These are phyloP conservation scores for Shiraia bambusicola DNA, from an alignment of 2,329 filamentous ascomycete species.

Conservation along the genomic window DNA sequence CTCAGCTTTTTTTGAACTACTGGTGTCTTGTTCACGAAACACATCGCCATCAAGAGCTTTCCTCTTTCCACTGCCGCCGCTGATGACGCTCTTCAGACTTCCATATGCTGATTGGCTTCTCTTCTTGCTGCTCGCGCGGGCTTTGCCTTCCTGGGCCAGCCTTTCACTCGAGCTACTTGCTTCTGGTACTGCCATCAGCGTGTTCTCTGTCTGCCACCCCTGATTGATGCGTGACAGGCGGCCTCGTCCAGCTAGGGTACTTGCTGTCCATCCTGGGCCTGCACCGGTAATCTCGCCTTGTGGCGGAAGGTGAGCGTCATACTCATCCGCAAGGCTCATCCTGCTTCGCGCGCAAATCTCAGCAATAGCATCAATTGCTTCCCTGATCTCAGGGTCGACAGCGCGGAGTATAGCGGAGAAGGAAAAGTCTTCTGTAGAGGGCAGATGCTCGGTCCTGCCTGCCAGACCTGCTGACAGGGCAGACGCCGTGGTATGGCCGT, in stretches of 20 bases:
- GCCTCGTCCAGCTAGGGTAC: slow-evolving; percentile 34
- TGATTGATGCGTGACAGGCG: slow-evolving; percentile 35
- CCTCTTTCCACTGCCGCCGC: slow-evolving; percentile 36
- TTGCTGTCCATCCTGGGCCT: slow-evolving; percentile 30
- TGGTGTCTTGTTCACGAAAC: slow-evolving; percentile 20
- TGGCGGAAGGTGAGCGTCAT: slow-evolving; percentile 62
- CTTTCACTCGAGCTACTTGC: slow-evolving; percentile 50
- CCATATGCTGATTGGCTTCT: slow-evolving; percentile 42
- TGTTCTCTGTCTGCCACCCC: slow-evolving; percentile 42
- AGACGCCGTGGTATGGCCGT: slow-evolving; percentile 26
- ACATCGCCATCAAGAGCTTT: slow-evolving; percentile 24
- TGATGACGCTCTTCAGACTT: slow-evolving; percentile 43
- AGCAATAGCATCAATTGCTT: slow-evolving; percentile 62
- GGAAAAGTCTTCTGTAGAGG: slow-evolving; percentile 55
- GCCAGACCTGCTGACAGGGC: slow-evolving; percentile 36
- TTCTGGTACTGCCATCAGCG: slow-evolving; percentile 51
- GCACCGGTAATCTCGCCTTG: slow-evolving; percentile 56
- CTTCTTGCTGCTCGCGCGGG: slow-evolving; percentile 24
- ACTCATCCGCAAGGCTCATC: slow-evolving; percentile 63
- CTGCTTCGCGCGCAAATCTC: slow-evolving; percentile 64
- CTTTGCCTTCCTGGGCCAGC: slow-evolving; percentile 34
- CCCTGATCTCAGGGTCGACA: slow-evolving; percentile 60
- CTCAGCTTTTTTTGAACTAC: slow-evolving; percentile 11
- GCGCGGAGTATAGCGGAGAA: slow-evolving; percentile 58
- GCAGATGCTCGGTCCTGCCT: slow-evolving; percentile 36